Evolutionary conservation across 2,329 filamentous ascomycete species (phyloP).

Genomic region (Colletotrichum sp.): DNA sequence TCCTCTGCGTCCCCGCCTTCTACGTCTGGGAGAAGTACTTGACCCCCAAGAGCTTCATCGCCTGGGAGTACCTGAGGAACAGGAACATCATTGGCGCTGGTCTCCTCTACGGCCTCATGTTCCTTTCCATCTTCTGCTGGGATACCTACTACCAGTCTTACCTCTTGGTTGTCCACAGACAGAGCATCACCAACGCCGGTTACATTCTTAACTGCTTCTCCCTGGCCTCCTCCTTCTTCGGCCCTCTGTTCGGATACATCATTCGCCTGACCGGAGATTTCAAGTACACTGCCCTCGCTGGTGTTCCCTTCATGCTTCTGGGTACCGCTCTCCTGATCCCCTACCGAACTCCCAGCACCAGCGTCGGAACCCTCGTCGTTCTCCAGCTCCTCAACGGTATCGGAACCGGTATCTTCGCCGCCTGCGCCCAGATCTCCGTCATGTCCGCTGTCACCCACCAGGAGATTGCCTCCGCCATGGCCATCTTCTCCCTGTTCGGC

Average conservation of each 20-base stretch:
- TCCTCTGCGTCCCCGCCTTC: slow-evolving; percentile 52
- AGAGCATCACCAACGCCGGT: slow-evolving; percentile 29
- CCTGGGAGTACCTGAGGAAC: slow-evolving; percentile 47
- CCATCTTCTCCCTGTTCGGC: slow-evolving; percentile 33
- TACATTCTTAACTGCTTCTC: slow-evolving; percentile 39
- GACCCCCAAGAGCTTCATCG: slow-evolving; percentile 57
- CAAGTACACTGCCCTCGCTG: slow-evolving; percentile 36
- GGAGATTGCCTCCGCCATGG: slow-evolving; percentile 37
- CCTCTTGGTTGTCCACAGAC: slow-evolving; percentile 40
- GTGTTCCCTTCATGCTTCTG: slow-evolving; percentile 36
- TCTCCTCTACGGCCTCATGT: slow-evolving; percentile 27
- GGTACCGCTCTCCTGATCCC: slow-evolving; percentile 36
- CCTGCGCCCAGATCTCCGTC: slow-evolving; percentile 44
- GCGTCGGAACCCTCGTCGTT: slow-evolving; percentile 41
- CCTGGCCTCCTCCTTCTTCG: slow-evolving; percentile 42
- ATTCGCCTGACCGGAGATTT: slow-evolving; percentile 36
- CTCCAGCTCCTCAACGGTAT: slow-evolving; percentile 44
- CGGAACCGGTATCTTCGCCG: slow-evolving; percentile 31
- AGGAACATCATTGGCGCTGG: slow-evolving; percentile 35
- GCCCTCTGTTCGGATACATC: slow-evolving; percentile 40
- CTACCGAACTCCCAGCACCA: slow-evolving; percentile 33
- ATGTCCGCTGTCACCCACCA: slow-evolving; percentile 36
- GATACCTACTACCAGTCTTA: slow-evolving; percentile 48
- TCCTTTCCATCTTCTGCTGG: slow-evolving; percentile 36
- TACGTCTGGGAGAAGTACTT: slow-evolving; percentile 56